Conservation (phyloP, 495 filamentous ascomycete species). For the Terfezia claveryi region DNA sequence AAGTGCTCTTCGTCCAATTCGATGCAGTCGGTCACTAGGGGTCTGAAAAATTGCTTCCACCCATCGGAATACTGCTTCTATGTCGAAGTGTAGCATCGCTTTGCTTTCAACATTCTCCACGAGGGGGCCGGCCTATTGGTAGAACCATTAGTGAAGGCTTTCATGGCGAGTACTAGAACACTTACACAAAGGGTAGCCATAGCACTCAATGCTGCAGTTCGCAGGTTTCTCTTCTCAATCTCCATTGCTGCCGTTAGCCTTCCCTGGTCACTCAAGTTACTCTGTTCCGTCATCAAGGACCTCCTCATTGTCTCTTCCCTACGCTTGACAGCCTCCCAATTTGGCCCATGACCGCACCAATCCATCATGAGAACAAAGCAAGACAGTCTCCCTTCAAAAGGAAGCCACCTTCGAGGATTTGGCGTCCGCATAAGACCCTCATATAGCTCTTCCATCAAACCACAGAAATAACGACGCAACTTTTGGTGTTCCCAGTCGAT, state of each 20-base stretch:
- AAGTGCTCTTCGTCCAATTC: slow-evolving; percentile 74
- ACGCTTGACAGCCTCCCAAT: slow-evolving; percentile 58
- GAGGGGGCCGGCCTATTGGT: slow-evolving; percentile 49
- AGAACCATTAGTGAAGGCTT: too few species aligned
- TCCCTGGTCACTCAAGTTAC: slow-evolving; percentile 33
- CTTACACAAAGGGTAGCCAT: slow-evolving; percentile 83
- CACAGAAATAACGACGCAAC: slow-evolving; percentile 78
- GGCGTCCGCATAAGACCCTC: slow-evolving; percentile 73
- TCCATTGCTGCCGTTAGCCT: slow-evolving; percentile 74
- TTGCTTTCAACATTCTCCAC: slow-evolving; percentile 69
- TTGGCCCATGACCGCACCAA: slow-evolving; percentile 94
- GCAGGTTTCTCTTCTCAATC: slow-evolving; percentile 81
- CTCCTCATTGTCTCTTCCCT: slow-evolving; percentile 77
- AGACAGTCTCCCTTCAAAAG: slow-evolving; percentile 83
- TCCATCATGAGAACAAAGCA: slow-evolving; percentile 94
- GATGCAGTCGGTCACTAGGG: slow-evolving; percentile 67
- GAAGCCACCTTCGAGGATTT: slow-evolving; percentile 77
- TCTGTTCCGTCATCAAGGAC: slow-evolving; percentile 44
- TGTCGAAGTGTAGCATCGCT: slow-evolving; percentile 67
- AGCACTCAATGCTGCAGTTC: slow-evolving; percentile 73
- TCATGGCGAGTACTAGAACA: slow-evolving; percentile 3
- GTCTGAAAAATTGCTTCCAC: slow-evolving; percentile 84
- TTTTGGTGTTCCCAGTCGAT: slow-evolving; percentile 93
- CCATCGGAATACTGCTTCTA: slow-evolving; percentile 80
- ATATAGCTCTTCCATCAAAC: slow-evolving; percentile 76